These are phyloP conservation scores for Ramaria sp. DNA, from an alignment of 768 basidiomycete species.

Conservation along the genomic window DNA sequence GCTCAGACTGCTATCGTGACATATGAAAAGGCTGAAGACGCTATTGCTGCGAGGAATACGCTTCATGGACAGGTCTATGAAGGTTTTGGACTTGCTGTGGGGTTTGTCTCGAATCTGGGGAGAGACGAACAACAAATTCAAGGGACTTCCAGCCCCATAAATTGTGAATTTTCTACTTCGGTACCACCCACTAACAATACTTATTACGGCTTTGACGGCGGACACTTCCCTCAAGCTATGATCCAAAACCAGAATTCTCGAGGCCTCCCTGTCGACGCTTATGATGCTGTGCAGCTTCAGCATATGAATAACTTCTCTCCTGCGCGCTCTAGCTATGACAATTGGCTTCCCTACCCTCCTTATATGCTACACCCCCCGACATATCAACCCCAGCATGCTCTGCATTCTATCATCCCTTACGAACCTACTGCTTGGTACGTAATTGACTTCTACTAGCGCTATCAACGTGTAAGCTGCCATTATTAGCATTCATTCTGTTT, in stretches of 20 bases:
- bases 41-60: constrained; percentile 48
- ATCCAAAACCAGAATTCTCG: not conserved
- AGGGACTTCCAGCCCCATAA: not conserved
- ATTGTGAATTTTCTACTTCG: not conserved
- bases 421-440: not conserved
- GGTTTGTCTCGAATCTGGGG: constrained; percentile 22
- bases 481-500: too few species aligned
- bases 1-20: constrained; percentile 39
- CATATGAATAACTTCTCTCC: not conserved
- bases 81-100: constrained; percentile 29
- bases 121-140: not conserved
- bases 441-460: not conserved
- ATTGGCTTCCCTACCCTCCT: not conserved
- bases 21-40: constrained; percentile 49
- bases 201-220: not conserved
- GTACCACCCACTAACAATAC: not conserved
- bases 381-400: not conserved
- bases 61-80: constrained; percentile 56
- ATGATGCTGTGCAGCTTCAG: not conserved
- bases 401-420: not conserved
- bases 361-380: not conserved
- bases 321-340: not conserved
- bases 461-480: too few species aligned
- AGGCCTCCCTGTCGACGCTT: not conserved
- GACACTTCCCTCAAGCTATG: not conserved